Evolutionary conservation across 148 eudicot genomes (phyloP), one percentile per base, ranked within the genome.

Genomic region (Cornus florida): DNA sequence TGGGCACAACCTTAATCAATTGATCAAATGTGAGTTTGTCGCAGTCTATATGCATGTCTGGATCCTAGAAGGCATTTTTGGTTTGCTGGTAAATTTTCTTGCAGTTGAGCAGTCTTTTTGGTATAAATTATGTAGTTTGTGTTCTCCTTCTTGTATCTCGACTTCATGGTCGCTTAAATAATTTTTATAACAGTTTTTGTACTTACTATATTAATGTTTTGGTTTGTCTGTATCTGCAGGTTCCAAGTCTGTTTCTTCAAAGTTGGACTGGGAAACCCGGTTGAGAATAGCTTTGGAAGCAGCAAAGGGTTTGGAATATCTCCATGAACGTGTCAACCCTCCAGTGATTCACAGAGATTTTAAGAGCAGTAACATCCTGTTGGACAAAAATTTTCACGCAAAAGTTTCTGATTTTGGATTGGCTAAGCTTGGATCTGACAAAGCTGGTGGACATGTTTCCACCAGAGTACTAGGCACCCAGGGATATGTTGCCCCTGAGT

Each of bases 401-500:
- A 95, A 92, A 87, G 94, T 95, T 81, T 95, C 99, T 79, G 99
- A 95, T 84, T 92, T 95, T 73, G 99, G 99, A 71, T 87, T 95
- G 86, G 99, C 99, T 78, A 95, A 95, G 84, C 91, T 89, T 83
- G 99, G 99, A 74, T 86, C 99, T 68, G 97, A 93, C 78, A 93
- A 87, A 86, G 97, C 94, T 71, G 97, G 99, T 68, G 97, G 94
- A 28, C 97, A 95, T 76, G 99, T 95, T 28, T 95, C 99, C 28
- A 95, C 97, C 20, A 91, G 99, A 67, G 97, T 93, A 31, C 84
- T 95, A 71, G 99, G 99, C 81, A 95, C 99, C 78, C 99, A 92
- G 77, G 99, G 99, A 79, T 95, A 95, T 74, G 99, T 95, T 69
- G 97, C 99, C 66, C 99, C 99, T 6, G 99, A 95, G 99, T 95